phyloP scores from a whole-genome alignment of 257 asterid species.

The Oldenlandia corymbosa region DNA sequence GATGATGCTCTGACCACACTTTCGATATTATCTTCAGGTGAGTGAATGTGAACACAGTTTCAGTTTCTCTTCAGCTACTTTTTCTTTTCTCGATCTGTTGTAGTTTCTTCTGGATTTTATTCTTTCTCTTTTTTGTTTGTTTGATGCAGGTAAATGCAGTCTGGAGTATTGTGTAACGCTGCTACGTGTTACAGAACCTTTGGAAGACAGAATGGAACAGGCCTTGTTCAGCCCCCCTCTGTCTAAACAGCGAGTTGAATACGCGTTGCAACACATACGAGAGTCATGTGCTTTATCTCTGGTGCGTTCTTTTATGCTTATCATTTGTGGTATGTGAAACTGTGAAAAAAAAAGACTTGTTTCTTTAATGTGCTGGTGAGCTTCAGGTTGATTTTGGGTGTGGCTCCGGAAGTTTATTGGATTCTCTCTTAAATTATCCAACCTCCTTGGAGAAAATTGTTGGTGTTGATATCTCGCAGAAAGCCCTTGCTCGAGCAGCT shows the following conservation, averaged over 20 bases:
- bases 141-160: constrained; percentile 47
- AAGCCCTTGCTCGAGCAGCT: constrained; percentile 83
- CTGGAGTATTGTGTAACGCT: constrained; percentile 64
- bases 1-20: constrained; percentile 38
- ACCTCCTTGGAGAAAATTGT: constrained; percentile 73
- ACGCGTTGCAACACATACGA: constrained; percentile 66
- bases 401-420: constrained; percentile 95
- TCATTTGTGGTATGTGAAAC: constrained; percentile 14
- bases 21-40: constrained; percentile 56
- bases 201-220: constrained; percentile 96
- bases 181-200: constrained; percentile 63
- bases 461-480: constrained; percentile 78
- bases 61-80: constrained; percentile 2
- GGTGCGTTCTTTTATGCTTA: constrained; percentile 36
- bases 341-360: constrained; percentile 2
- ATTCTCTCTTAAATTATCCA: constrained; percentile 67
- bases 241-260: constrained; percentile 92
- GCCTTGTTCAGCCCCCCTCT: constrained; percentile 84
- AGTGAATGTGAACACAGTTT: constrained; percentile 18
- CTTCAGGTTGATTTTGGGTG: constrained; percentile 95
- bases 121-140: constrained; percentile 5
- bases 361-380: constrained; percentile 19
- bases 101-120: neutral
- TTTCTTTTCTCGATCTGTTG: constrained; percentile 1
- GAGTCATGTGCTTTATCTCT: constrained; percentile 63